A percentile compares a stretch with the other conserved stretches of the same genome.
Evolutionary conservation across 1,284 basidiomycete species (phyloP).

Genomic region (Microbotryum intermedium): DNA sequence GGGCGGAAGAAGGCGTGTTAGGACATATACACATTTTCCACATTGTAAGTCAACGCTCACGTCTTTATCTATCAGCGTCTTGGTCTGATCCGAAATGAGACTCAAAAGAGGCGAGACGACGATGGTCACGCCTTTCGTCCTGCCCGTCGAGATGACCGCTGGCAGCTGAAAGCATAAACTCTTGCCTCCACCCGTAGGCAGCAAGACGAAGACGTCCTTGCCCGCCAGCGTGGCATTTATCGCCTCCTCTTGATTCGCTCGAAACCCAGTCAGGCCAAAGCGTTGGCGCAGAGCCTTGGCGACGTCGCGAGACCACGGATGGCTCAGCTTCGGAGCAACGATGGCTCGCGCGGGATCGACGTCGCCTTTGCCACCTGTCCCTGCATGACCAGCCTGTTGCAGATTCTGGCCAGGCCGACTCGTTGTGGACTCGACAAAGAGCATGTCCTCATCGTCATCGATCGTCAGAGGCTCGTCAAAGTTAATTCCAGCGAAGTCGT

Average conservation of each 20-base stretch:
- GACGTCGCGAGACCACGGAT: conserved; percentile 53
- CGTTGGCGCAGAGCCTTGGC: conserved; percentile 52
- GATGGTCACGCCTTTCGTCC: conserved; percentile 72
- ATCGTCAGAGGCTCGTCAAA: neutral
- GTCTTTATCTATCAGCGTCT: conserved; percentile 51
- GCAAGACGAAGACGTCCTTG: conserved; percentile 83
- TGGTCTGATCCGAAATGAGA: conserved; percentile 84
- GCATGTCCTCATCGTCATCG: conserved; percentile 1
- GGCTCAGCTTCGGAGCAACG: neutral
- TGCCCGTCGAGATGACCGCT: conserved; percentile 65
- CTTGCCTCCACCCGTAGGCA: conserved; percentile 97
- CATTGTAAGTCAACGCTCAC: neutral
- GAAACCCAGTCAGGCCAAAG: conserved; percentile 65
- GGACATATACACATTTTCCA: neutral
- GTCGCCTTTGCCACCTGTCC: neutral
- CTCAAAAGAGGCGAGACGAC: conserved; percentile 85
- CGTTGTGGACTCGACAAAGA: neutral
- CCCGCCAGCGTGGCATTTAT: conserved; percentile 72
- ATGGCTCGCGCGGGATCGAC: neutral
- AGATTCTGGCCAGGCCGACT: neutral
- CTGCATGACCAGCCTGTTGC: neutral
- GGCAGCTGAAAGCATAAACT: conserved; percentile 79
- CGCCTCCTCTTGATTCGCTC: conserved; percentile 77
- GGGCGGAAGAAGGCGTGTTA: neutral
- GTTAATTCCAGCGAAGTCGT: neutral